Evolutionary conservation across 768 basidiomycete species (phyloP), one percentile per base, ranked within the genome.

Genomic region (Lenzites betulinus): DNA sequence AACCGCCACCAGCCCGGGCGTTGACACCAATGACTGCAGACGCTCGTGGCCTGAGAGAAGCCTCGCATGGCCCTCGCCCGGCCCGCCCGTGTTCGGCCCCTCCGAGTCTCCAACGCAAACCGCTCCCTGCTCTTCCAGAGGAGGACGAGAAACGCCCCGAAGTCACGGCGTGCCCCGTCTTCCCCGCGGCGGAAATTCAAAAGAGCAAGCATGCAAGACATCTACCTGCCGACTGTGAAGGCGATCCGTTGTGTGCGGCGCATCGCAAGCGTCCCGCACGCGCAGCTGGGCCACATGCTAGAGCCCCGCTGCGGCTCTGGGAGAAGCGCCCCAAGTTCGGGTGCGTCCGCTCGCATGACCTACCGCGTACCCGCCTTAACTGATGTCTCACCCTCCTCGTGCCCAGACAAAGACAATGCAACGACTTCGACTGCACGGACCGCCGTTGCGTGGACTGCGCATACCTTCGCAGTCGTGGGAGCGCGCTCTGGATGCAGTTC

Each of bases 361-460:
- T n/a, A n/a, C n/a, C n/a, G n/a, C 11, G 30, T 33, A 33, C 30
- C 4, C 11, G 30, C 30, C 11, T 5, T 16, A 2, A 36, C 20
- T 13, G 1, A 11, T 33, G 25, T 26, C 25, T 26, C 48, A 18
- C n/a, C 5, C 22, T 20, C 13, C n/a, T 11, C 30, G 30, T 33
- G 6, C 30, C 11, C 30, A 43, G 53, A n/a, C 16, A 36, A 22
- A 25, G 3, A 15, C 13, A 22, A 30, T 61, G 60, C 22, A 47
- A 36, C 15, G 52, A 53, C 33, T 18, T 44, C 11, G 53, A 61
- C 11, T 61, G 60, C 54, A 13, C 43, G 20, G 26, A 48, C 28
- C 23, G 33, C 9, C 20, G 20, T 30, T 61, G 60, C 39, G 33
- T 28, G n/a, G 43, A 55, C 49, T 61, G 60, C 48, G 42, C 33